phyloP scores from a whole-genome alignment of 2,329 filamentous ascomycete genomes.

The Botrytis aclada region DNA sequence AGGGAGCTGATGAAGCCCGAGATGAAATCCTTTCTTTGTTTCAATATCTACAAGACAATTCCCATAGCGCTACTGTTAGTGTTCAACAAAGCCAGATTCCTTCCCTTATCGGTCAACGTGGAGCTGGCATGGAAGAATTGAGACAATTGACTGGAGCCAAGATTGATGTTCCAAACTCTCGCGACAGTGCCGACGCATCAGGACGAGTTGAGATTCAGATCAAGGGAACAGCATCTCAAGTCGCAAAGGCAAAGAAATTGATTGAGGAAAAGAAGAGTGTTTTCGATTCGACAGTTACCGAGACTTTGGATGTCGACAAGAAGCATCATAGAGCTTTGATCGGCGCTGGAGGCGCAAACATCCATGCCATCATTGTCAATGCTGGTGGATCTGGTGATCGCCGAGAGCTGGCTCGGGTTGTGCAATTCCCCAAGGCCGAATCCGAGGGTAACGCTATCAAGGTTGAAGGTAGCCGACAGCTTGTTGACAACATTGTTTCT shows the following conservation, averaged over 20 bases:
- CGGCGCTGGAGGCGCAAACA: slow-evolving; percentile 77
- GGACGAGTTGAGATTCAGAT: slow-evolving; percentile 81
- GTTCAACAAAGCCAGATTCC: slow-evolving; percentile 91
- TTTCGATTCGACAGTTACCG: slow-evolving; percentile 85
- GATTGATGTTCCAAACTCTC: slow-evolving; percentile 84
- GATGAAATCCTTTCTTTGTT: slow-evolving; percentile 87
- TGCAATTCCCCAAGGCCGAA: slow-evolving; percentile 91
- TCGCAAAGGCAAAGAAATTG: slow-evolving; percentile 86
- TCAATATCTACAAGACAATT: slow-evolving; percentile 88
- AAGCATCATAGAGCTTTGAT: slow-evolving; percentile 91
- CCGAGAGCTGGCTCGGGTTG: slow-evolving; percentile 78
- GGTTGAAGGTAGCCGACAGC: slow-evolving; percentile 76
- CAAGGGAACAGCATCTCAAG: slow-evolving; percentile 88
- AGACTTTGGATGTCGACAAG: slow-evolving; percentile 86
- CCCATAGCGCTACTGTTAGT: slow-evolving; percentile 71
- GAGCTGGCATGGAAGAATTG: slow-evolving; percentile 85
- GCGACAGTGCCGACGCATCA: slow-evolving; percentile 63
- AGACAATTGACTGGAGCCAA: slow-evolving; percentile 80
- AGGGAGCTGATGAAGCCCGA: slow-evolving; percentile 85
- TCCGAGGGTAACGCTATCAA: slow-evolving; percentile 79
- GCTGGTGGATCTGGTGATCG: slow-evolving; percentile 88
- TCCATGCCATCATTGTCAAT: slow-evolving; percentile 80
- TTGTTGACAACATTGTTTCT: slow-evolving; percentile 86
- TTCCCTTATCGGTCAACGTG: slow-evolving; percentile 88
- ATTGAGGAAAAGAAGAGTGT: slow-evolving; percentile 81